Evolutionary conservation across 345 rosid species (phyloP), one percentile per base, ranked within the genome.

Genomic region (Salix suchowensis): DNA sequence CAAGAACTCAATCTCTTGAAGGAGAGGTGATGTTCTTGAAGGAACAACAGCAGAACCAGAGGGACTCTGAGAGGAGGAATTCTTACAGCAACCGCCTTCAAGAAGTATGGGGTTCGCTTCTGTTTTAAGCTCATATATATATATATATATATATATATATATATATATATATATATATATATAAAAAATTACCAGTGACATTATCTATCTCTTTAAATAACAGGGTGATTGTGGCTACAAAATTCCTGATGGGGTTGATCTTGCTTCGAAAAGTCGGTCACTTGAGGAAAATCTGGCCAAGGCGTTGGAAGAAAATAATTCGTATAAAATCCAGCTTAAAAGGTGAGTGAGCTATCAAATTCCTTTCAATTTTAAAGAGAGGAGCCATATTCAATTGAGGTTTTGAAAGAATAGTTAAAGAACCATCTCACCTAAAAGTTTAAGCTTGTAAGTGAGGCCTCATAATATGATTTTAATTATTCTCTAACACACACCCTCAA

Each of bases 1-100:
- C 12, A 62, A 85, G 70, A 83, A 40, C 77, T 70, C 83, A 44
- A 75, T 77, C 84, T 62, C 84, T 86, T n/a, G 89, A 87, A 74
- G 87, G 84, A 71, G 85, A 85, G 73, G 54, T 85, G 71, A 78
- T 78, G 64, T 16, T 77, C 62, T 60, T 72, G 42, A 81, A 82
- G 73, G 89, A 80, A 84, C 82, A 80, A 69, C 77, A 70, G 75
- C 84, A 70, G 61, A 81, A 70, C 34, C 78, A 50, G 65, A 70
- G 55, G 68, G 78, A 83, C 36, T 72, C 74, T 26, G 76, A 30
- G 42, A 37, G 61, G 23, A 36, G 21, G 26, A 67, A 65, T 71
- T 73, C 39, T 37, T 58, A 23, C 4, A 76, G 65, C 50, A 76
- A 32, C 75, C 78, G 68, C 21, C 67, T 54, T 16, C 70, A 76